Evolutionary conservation across 2,329 filamentous ascomycete species (phyloP).

Genomic region (Ploettnerulaceae sp.): DNA sequence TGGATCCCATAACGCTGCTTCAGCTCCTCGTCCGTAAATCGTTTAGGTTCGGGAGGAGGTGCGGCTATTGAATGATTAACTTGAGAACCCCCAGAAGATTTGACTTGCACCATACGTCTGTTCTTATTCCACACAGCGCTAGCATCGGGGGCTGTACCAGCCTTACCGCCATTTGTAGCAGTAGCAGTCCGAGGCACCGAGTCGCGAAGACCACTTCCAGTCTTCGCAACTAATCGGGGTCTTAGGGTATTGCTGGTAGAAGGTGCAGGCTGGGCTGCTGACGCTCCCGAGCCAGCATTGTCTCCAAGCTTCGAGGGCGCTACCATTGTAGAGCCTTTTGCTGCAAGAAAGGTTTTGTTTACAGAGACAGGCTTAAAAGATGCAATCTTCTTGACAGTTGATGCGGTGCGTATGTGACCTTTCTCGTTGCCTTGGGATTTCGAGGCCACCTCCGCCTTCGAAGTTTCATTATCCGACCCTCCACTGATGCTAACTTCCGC

Average conservation of each 20-base stretch:
- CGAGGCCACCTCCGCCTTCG: conserved; percentile 49
- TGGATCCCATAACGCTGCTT: conserved; percentile 82
- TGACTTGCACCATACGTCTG: conserved; percentile 55
- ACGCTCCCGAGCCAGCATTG: conserved; percentile 44
- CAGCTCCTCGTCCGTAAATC: conserved; percentile 81
- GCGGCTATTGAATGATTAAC: conserved; percentile 43
- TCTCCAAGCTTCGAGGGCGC: conserved; percentile 47
- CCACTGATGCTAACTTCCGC: conserved; percentile 66
- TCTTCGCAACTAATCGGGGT: conserved; percentile 72
- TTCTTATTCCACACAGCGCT: conserved; percentile 88
- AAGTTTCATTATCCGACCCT: conserved; percentile 72
- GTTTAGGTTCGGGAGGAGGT: conserved; percentile 67
- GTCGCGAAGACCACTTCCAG: conserved; percentile 55
- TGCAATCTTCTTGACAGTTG: conserved; percentile 66
- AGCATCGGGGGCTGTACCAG: conserved; percentile 60
- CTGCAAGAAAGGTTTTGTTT: conserved; percentile 76
- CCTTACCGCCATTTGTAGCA: conserved; percentile 51
- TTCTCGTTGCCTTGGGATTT: conserved; percentile 53
- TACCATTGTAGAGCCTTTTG: conserved; percentile 52
- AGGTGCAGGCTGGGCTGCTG: conserved; percentile 41
- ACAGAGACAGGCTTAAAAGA: conserved; percentile 83
- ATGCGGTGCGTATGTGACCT: conserved; percentile 52
- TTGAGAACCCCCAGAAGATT: neutral
- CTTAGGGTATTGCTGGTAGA: conserved; percentile 50
- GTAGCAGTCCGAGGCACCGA: conserved; percentile 42